Conservation (phyloP, 345 rosid species). For the Mallotus nudiflorus region DNA sequence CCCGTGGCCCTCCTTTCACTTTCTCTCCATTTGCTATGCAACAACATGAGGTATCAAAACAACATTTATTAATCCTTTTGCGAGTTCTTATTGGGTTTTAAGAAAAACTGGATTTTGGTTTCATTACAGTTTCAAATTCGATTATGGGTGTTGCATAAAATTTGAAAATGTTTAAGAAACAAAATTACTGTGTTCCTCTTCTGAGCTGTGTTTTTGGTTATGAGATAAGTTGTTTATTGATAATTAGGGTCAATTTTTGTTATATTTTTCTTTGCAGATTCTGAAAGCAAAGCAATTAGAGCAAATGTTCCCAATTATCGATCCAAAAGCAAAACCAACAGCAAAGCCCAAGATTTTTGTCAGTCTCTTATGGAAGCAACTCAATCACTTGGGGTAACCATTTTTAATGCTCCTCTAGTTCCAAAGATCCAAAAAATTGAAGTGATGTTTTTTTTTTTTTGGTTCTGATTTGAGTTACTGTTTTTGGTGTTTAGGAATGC, state of each 20-base stretch:
- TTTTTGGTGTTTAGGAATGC: slow-evolving; percentile 61
- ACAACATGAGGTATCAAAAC: slow-evolving; percentile 50
- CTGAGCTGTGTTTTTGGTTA: too few relatives aligned
- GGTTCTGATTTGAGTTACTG: too few relatives aligned
- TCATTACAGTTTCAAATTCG: too few relatives aligned
- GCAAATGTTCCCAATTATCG: slow-evolving; percentile 61
- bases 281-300: slow-evolving; percentile 53
- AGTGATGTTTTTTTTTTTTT: too few relatives aligned
- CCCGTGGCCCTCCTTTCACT: slow-evolving; percentile 71
- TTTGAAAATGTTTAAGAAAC: too few relatives aligned
- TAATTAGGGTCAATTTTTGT: too few relatives aligned
- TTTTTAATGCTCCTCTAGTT: too few relatives aligned
- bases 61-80: neutral
- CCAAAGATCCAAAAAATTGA: neutral
- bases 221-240: neutral
- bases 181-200: too few relatives aligned
- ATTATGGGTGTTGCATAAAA: neutral
- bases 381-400: slow-evolving; percentile 76
- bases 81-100: slow-evolving; percentile 11
- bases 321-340: slow-evolving; percentile 69
- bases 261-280: slow-evolving; percentile 34
- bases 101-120: neutral
- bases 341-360: slow-evolving; percentile 66
- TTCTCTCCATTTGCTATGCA: slow-evolving; percentile 63
- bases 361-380: slow-evolving; percentile 90